phyloP scores from a whole-genome alignment of 2,329 filamentous ascomycete genomes.

The Pseudopyrenochaeta lycopersici region DNA sequence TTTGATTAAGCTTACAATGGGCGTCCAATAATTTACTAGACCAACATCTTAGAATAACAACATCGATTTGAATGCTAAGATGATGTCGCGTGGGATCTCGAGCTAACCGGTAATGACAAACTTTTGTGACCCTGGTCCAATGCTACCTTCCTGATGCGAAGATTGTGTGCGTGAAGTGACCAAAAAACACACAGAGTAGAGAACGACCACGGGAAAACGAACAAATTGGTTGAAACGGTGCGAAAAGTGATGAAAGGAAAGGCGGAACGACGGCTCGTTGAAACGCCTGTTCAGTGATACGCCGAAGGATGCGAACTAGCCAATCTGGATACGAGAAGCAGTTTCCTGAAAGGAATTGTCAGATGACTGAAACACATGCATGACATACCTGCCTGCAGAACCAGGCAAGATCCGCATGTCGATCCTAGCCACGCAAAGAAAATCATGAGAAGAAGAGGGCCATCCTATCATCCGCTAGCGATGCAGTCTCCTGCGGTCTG shows the following conservation, averaged over 20 bases:
- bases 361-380: constrained; percentile 7
- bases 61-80: too few species aligned
- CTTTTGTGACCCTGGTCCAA: too few species aligned
- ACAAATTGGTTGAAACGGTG: background rate
- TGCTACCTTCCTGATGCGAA: too few species aligned
- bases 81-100: too few species aligned
- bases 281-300: background rate
- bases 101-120: too few species aligned
- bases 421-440: background rate
- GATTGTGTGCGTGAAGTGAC: background rate
- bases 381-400: constrained; percentile 4
- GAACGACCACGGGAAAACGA: background rate
- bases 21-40: too few species aligned
- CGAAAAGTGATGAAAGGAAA: background rate
- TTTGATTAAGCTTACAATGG: too few species aligned
- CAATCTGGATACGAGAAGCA: background rate
- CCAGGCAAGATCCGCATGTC: background rate
- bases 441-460: background rate
- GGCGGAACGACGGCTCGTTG: background rate
- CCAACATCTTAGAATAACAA: too few species aligned
- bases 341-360: background rate
- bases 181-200: background rate
- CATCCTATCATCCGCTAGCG: background rate
- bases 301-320: background rate
- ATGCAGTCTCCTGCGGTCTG: background rate